Percentiles rank a stretch among this genome's conserved stretches.
Conservation (phyloP, 352 stramenopile genomes). For the Globisporangium spiculum region DNA sequence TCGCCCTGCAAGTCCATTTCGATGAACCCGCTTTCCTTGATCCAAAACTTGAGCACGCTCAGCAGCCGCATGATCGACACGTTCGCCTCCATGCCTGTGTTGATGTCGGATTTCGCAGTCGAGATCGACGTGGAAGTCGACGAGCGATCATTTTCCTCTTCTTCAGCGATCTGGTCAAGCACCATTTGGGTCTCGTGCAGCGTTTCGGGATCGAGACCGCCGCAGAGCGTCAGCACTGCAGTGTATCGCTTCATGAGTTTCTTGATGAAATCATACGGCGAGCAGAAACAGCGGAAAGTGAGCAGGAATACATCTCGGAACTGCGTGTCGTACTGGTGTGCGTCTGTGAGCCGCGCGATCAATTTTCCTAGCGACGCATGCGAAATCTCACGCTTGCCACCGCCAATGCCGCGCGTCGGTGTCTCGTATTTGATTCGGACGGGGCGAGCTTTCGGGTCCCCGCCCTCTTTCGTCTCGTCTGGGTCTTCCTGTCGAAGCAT, state of each 20-base stretch:
- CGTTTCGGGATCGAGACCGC: conserved; percentile 40
- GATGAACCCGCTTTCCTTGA: conserved; percentile 86
- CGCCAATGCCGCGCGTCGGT: conserved; percentile 47
- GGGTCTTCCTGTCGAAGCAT: conserved; percentile 8
- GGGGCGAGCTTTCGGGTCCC: conserved; percentile 33
- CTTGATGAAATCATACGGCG: conserved; percentile 85
- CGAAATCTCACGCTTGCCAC: conserved; percentile 78
- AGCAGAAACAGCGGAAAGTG: conserved; percentile 80
- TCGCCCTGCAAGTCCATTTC: conserved; percentile 69
- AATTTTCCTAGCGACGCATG: conserved; percentile 83
- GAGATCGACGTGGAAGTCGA: conserved; percentile 68
- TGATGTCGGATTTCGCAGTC: conserved; percentile 72
- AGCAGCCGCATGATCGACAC: conserved; percentile 86
- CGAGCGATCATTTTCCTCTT: conserved; percentile 54
- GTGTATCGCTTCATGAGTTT: conserved; percentile 87
- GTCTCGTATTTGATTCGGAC: conserved; percentile 78
- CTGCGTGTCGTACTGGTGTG: conserved; percentile 82
- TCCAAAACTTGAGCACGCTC: conserved; percentile 87
- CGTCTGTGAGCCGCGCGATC: conserved; percentile 78
- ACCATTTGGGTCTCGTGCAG: conserved; percentile 61
- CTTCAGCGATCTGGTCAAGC: conserved; percentile 61
- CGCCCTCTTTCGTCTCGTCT: conserved; percentile 13
- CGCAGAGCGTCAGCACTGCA: conserved; percentile 62
- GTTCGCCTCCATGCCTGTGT: conserved; percentile 75
- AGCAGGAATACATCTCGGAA: conserved; percentile 86